These are phyloP conservation scores for Ophiostoma ulmi DNA, from an alignment of 2,329 filamentous ascomycete species.

Conservation along the genomic window DNA sequence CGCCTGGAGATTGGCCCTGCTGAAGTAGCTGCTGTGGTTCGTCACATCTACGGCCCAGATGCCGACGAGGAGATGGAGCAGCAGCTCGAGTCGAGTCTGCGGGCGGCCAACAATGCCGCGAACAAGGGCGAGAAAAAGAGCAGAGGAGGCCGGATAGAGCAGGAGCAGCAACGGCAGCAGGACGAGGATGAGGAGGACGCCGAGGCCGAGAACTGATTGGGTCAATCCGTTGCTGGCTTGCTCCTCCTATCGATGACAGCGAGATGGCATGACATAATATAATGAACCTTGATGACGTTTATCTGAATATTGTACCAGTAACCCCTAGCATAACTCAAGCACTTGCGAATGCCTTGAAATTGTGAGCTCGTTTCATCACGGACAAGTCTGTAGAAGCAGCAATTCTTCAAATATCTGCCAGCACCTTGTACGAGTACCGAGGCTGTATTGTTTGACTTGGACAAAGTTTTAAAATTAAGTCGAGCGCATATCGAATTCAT, in stretches of 20 bases:
- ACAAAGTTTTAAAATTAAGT: too few relatives aligned
- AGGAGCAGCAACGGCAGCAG: slow-evolving; percentile 13
- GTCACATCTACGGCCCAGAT: slow-evolving; percentile 53
- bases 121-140: neutral
- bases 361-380: neutral
- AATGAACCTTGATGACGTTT: neutral
- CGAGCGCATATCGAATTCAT: too few relatives aligned
- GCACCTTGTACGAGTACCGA: too few relatives aligned
- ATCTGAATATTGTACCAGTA: neutral
- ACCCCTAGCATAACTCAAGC: neutral
- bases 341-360: neutral
- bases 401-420: too few relatives aligned
- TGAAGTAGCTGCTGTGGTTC: slow-evolving; percentile 66
- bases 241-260: neutral
- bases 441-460: too few relatives aligned
- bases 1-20: slow-evolving; percentile 78
- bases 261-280: neutral
- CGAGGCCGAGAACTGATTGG: neutral
- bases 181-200: slow-evolving; percentile 8
- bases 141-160: neutral
- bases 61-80: slow-evolving; percentile 50
- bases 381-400: neutral
- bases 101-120: slow-evolving; percentile 28
- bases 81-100: slow-evolving; percentile 58
- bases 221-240: neutral